Conservation (phyloP, 139 green algal genomes). For the Haematococcus lacustris region DNA sequence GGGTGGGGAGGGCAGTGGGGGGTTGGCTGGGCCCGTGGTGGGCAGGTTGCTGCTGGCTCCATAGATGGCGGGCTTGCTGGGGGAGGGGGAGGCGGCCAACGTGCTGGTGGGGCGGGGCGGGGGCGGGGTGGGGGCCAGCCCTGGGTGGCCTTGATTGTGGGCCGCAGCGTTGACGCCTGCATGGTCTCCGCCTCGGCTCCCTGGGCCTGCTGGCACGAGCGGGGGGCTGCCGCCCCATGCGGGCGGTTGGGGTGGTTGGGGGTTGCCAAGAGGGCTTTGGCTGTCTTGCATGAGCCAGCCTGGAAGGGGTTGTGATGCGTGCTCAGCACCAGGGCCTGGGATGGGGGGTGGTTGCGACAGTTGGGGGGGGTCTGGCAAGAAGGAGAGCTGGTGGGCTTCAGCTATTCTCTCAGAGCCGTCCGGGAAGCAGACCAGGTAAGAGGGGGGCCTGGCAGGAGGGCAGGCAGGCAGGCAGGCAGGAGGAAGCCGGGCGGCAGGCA, state of each 20-base stretch:
- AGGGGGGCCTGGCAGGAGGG: constrained; percentile 28
- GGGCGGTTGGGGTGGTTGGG: background rate
- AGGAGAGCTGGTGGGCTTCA: constrained; percentile 9
- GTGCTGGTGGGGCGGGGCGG: background rate
- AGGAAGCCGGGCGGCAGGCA: background rate
- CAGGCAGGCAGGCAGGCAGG: background rate
- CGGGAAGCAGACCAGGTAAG: constrained; percentile 20
- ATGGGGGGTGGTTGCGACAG: background rate
- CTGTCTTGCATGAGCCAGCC: no score
- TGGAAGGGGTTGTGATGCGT: no score
- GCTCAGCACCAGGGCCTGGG: no score
- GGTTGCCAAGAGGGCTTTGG: background rate
- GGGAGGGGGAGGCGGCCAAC: no score
- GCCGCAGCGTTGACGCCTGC: background rate
- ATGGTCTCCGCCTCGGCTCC: no score
- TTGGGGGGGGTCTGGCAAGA: background rate
- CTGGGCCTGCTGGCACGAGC: no score
- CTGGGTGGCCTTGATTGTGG: background rate
- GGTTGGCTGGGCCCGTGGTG: background rate
- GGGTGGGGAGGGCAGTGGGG: background rate
- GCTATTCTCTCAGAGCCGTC: constrained; percentile 25
- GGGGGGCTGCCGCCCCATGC: background rate
- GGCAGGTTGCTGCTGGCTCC: background rate
- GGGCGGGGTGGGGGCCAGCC: background rate
- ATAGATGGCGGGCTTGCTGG: background rate